Conservation (phyloP, 2,329 filamentous ascomycete genomes). For the Aspergillus fijiensis region DNA sequence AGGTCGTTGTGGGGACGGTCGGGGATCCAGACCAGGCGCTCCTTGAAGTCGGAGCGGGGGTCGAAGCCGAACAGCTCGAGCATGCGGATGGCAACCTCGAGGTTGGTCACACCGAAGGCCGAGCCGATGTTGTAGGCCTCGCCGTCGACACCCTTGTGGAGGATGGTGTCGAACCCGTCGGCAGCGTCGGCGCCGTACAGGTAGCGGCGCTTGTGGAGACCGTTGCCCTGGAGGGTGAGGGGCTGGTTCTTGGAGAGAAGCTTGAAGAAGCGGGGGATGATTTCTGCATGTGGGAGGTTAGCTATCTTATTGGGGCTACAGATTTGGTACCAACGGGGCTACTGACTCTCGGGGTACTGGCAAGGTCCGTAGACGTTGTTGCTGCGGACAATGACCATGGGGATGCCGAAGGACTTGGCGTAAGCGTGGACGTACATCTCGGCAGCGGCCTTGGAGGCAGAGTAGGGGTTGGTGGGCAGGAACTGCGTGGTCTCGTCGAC, state of each 20-base stretch:
- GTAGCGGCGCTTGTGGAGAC: conserved; percentile 71
- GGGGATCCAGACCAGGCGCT: conserved; percentile 71
- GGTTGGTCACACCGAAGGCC: conserved; percentile 73
- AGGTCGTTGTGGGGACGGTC: conserved; percentile 79
- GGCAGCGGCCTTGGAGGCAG: conserved; percentile 76
- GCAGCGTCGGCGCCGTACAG: conserved; percentile 77
- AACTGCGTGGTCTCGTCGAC: conserved; percentile 69
- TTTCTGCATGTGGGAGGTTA: conserved; percentile 49
- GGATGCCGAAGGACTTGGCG: conserved; percentile 76
- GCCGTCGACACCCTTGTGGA: conserved; percentile 72
- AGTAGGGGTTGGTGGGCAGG: conserved; percentile 78
- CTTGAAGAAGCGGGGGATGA: conserved; percentile 79
- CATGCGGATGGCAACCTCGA: conserved; percentile 65
- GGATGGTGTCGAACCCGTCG: conserved; percentile 79
- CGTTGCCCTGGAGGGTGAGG: conserved; percentile 74
- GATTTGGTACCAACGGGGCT: neutral
- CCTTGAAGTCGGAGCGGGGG: conserved; percentile 51
- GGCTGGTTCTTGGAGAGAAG: conserved; percentile 66
- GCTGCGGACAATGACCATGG: conserved; percentile 74
- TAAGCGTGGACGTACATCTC: conserved; percentile 90
- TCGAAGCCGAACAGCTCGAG: conserved; percentile 62
- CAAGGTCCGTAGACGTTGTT: conserved; percentile 87
- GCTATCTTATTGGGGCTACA: neutral
- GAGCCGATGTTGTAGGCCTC: conserved; percentile 83
- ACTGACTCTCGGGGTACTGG: conserved; percentile 78